A percentile compares a stretch with the other conserved stretches of the same genome.
Evolutionary conservation across 257 asterid species (phyloP).

Genomic region (Linaria vulgaris): DNA sequence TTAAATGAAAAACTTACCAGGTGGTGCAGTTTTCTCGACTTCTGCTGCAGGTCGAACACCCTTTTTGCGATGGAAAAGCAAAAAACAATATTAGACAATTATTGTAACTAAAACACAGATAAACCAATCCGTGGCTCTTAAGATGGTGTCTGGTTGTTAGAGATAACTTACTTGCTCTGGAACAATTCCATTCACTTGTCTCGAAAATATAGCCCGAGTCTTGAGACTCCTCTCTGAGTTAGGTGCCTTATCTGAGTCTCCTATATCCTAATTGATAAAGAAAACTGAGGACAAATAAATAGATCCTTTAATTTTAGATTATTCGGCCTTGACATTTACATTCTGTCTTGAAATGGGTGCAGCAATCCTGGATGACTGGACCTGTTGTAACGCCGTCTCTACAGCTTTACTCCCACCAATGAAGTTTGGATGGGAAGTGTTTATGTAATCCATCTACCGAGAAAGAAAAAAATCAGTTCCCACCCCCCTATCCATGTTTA

Average conservation of each 20-base stretch:
- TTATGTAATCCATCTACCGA: slow-evolving; percentile 81
- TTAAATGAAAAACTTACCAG: slow-evolving; percentile 44
- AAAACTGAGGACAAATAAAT: slow-evolving; percentile 15
- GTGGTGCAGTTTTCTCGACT: slow-evolving; percentile 54
- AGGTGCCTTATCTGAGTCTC: slow-evolving; percentile 63
- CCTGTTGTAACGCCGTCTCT: slow-evolving; percentile 66
- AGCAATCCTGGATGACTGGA: slow-evolving; percentile 51
- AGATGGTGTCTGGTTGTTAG: not conserved
- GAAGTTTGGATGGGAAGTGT: slow-evolving; percentile 89
- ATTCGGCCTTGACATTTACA: slow-evolving; percentile 35
- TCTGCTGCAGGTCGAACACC: slow-evolving; percentile 61
- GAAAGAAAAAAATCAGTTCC: slow-evolving; percentile 4
- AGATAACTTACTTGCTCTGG: slow-evolving; percentile 68
- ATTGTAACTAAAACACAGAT: not conserved
- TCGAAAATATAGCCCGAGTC: slow-evolving; percentile 60
- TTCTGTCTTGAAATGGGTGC: slow-evolving; percentile 52
- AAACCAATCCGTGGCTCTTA: not conserved
- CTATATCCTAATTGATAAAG: slow-evolving; percentile 50
- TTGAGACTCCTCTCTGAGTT: slow-evolving; percentile 58
- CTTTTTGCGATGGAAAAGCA: slow-evolving; percentile 39
- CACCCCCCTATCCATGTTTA: not conserved
- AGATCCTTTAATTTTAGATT: slow-evolving; percentile 12
- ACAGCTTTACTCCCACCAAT: slow-evolving; percentile 90
- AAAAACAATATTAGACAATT: slow-evolving; percentile 18
- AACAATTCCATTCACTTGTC: slow-evolving; percentile 77